A percentile compares a stretch with the other conserved stretches of the same genome.
These are phyloP conservation scores for Cyanidiococcus yangmingshanensis DNA, from an alignment of 23 red algal genomes.

Conservation along the genomic window DNA sequence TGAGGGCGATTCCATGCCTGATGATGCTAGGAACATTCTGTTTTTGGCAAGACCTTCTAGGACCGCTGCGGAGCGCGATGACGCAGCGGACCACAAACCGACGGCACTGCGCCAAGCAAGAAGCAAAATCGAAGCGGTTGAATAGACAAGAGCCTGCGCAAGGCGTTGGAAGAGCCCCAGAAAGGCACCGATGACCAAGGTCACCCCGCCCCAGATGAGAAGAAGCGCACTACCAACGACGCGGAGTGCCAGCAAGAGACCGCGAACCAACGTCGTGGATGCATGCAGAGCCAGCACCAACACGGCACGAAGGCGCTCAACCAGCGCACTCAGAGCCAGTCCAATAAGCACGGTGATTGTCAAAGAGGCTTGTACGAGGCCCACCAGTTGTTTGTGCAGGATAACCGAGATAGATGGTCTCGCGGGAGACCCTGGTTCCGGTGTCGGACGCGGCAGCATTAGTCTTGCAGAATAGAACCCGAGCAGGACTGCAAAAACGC, in stretches of 20 bases:
- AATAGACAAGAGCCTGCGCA: background rate
- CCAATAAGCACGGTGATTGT: background rate
- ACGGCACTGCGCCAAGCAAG: background rate
- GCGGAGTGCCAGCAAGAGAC: background rate
- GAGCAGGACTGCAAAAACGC: constrained; percentile 1
- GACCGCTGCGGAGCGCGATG: background rate
- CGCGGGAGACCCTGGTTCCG: background rate
- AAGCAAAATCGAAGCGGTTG: background rate
- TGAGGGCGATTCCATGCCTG: background rate
- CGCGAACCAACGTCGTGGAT: background rate
- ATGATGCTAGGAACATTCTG: background rate
- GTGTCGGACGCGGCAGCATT: background rate
- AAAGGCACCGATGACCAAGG: background rate
- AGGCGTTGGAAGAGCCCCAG: background rate
- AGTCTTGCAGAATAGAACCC: background rate
- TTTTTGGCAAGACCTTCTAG: background rate
- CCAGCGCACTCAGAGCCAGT: background rate
- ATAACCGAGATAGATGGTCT: background rate
- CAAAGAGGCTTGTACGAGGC: background rate
- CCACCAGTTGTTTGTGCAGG: background rate
- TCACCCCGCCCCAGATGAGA: background rate
- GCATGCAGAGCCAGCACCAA: background rate
- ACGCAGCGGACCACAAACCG: background rate
- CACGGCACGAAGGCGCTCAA: background rate
- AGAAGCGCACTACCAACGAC: background rate